Conservation (phyloP, 305 asterid species). For the Solanum hybrid region DNA sequence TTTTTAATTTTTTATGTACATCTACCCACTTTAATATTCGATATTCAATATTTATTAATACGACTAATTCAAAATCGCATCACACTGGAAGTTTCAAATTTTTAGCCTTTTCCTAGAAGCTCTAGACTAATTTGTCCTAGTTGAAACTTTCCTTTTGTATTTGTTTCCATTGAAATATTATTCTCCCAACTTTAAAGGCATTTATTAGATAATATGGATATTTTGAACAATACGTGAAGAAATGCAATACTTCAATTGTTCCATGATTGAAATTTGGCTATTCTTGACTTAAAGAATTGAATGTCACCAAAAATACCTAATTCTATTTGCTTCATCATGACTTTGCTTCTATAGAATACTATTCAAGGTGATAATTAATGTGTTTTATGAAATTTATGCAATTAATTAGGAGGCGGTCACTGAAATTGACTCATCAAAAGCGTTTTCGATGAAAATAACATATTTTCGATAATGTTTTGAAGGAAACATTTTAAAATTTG, state of each 20-base stretch:
- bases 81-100: not conserved
- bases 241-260: not conserved
- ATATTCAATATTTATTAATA: not conserved
- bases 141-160: not conserved
- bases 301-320: not conserved
- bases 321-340: not conserved
- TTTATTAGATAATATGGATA: not conserved
- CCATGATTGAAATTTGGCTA: not conserved
- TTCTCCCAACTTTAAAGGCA: not conserved
- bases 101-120: not conserved
- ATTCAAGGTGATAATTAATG: not conserved
- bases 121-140: not conserved
- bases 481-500: not conserved
- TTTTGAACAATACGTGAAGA: not conserved
- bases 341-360: not conserved
- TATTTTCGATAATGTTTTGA: not conserved
- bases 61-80: not conserved
- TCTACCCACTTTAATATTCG: not conserved
- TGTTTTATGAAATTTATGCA: not conserved
- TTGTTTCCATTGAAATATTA: not conserved
- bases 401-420: not conserved
- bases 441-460: not conserved
- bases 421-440: not conserved
- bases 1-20: too few relatives aligned
- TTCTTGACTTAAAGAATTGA: not conserved